Evolutionary conservation across 345 rosid genomes (phyloP).

Genomic region (Durio zibethinus): DNA sequence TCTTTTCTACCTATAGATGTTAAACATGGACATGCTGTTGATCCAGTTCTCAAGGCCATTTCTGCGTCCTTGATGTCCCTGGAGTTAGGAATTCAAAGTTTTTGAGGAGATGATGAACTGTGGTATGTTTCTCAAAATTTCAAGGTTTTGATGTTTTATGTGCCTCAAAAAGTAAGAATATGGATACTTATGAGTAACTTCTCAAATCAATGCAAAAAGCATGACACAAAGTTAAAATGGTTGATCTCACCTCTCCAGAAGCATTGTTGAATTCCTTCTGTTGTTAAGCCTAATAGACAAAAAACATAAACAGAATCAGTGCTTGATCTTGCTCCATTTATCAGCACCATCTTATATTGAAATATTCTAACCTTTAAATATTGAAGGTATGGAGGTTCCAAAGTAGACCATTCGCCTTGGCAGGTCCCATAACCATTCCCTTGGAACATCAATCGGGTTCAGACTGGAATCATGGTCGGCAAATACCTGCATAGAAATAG

Average conservation of each 20-base stretch:
- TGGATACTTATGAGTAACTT: not conserved
- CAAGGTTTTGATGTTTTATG: not conserved
- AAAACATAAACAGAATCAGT: constrained; percentile 8
- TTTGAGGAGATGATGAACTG: not conserved
- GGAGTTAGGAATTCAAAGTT: not conserved
- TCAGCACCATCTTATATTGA: not conserved
- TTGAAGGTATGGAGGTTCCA: constrained; percentile 86
- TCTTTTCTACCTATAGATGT: not conserved
- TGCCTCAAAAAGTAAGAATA: constrained; percentile 5
- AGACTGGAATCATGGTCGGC: constrained; percentile 90
- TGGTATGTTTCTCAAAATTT: not conserved
- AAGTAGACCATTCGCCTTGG: constrained; percentile 80
- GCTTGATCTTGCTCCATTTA: not conserved
- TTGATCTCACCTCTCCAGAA: constrained; percentile 73
- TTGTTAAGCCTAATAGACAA: constrained; percentile 56
- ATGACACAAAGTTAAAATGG: constrained; percentile 1
- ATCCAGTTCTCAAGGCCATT: not conserved
- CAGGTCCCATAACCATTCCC: constrained; percentile 75
- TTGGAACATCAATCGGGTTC: constrained; percentile 72
- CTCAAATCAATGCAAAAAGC: constrained; percentile 10
- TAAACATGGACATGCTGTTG: not conserved
- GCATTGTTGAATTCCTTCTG: constrained; percentile 80
- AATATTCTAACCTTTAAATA: constrained; percentile 66
- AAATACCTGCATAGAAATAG: constrained; percentile 51
- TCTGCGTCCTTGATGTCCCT: not conserved